Percentiles rank a stretch among this genome's conserved stretches.
phyloP scores from a whole-genome alignment of 1,284 basidiomycete genomes.

The Trametes hirsuta region DNA sequence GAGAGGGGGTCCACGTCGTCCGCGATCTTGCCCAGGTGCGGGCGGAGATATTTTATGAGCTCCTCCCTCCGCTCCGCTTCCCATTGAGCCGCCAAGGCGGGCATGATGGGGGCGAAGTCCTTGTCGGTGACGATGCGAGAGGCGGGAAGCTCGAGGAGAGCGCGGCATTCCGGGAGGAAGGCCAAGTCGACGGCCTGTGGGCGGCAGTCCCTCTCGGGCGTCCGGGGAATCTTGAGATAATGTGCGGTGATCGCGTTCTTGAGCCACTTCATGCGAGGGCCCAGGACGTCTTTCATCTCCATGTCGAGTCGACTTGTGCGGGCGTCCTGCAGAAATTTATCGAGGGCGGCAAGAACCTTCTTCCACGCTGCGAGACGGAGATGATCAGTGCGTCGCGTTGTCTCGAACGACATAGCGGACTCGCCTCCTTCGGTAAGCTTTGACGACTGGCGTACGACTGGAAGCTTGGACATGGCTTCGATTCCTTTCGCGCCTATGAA shows the following conservation, averaged over 20 bases:
- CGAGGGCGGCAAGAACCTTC: background rate
- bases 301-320: background rate
- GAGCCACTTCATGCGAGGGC: background rate
- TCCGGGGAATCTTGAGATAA: constrained; percentile 1
- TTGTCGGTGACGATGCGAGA: background rate
- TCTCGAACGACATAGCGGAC: background rate
- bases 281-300: background rate
- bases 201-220: background rate
- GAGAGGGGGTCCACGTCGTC: background rate
- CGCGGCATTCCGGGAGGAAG: background rate
- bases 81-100: background rate
- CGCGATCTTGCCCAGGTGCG: background rate
- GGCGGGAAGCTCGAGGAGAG: background rate
- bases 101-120: background rate
- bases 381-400: background rate
- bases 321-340: background rate
- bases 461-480: background rate
- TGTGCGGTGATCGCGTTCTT: background rate
- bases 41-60: background rate
- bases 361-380: background rate
- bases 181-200: constrained; percentile 12
- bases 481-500: background rate
- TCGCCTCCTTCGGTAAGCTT: constrained; percentile 11
- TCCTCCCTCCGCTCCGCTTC: background rate
- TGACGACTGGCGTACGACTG: background rate